Percentiles rank a stretch among this genome's conserved stretches.
phyloP scores from a whole-genome alignment of 164 flowering plant genomes.

The Liriodendron chinense region DNA sequence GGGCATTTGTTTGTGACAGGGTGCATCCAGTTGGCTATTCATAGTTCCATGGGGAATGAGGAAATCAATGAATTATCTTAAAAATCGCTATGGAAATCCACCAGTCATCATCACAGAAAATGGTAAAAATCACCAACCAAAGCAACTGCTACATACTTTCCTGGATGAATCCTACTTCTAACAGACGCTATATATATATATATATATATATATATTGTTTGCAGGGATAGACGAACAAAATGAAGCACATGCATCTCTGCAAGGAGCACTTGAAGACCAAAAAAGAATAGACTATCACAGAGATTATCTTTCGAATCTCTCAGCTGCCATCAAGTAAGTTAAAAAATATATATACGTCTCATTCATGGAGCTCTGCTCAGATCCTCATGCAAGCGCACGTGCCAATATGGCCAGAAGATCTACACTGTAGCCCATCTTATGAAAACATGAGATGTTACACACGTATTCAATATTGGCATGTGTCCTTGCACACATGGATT shows the following conservation, averaged over 20 bases:
- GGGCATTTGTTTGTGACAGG: constrained; percentile 32
- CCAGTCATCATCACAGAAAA: constrained; percentile 76
- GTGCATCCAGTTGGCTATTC: constrained; percentile 85
- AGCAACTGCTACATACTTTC: neutral
- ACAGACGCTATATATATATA: no score
- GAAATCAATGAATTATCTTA: constrained; percentile 59
- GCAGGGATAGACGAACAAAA: constrained; percentile 94
- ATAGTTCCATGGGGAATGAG: constrained; percentile 90
- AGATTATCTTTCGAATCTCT: constrained; percentile 46
- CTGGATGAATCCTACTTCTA: no score
- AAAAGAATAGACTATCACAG: constrained; percentile 59
- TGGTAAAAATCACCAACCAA: constrained; percentile 37
- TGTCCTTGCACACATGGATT: neutral
- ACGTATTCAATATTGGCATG: no score
- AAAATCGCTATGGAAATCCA: constrained; percentile 53
- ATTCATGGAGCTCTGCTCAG: no score
- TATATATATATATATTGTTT: neutral
- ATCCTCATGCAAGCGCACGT: no score
- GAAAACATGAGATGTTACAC: neutral
- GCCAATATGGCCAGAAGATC: neutral
- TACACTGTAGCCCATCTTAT: neutral
- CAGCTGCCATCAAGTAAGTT: constrained; percentile 11
- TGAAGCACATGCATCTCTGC: constrained; percentile 31
- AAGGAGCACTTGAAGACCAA: constrained; percentile 77
- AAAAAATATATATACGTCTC: neutral